These are phyloP conservation scores for Ochromonas danica DNA, from an alignment of 108 stramenopile genomes.

Conservation along the genomic window DNA sequence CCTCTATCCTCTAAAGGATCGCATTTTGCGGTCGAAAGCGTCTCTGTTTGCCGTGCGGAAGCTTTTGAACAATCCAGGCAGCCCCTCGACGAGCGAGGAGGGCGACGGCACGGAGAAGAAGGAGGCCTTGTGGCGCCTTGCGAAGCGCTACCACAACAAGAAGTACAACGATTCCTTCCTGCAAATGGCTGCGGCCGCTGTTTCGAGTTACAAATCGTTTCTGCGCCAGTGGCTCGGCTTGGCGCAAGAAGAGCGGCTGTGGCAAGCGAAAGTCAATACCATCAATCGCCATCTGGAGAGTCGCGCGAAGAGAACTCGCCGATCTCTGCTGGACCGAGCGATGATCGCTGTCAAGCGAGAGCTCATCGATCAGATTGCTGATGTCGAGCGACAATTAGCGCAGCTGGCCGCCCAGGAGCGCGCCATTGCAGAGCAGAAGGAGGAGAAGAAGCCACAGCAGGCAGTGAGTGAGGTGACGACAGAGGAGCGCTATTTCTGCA, in stretches of 20 bases:
- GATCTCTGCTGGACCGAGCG: background rate
- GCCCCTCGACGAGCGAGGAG: too few relatives aligned
- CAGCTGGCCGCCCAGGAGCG: background rate
- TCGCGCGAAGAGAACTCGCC: background rate
- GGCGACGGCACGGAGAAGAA: background rate
- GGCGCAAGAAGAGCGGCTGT: too few relatives aligned
- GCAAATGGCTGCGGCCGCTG: background rate
- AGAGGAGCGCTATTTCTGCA: background rate
- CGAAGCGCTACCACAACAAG: background rate
- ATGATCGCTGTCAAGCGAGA: background rate
- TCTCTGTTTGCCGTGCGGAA: background rate
- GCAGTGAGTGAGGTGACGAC: background rate
- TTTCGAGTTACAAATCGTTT: background rate
- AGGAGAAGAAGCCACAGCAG: background rate
- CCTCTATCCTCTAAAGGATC: background rate
- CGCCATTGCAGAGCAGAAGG: background rate
- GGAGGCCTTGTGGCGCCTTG: background rate
- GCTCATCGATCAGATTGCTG: background rate
- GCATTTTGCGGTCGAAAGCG: background rate
- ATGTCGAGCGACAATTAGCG: background rate
- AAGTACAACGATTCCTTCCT: background rate
- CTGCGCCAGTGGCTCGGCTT: background rate
- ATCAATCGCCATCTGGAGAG: background rate
- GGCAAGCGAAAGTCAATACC: background rate
- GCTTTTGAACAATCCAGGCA: too few relatives aligned